These are phyloP conservation scores for Tylopilus subfusipes DNA, from an alignment of 768 basidiomycete species.

Conservation along the genomic window DNA sequence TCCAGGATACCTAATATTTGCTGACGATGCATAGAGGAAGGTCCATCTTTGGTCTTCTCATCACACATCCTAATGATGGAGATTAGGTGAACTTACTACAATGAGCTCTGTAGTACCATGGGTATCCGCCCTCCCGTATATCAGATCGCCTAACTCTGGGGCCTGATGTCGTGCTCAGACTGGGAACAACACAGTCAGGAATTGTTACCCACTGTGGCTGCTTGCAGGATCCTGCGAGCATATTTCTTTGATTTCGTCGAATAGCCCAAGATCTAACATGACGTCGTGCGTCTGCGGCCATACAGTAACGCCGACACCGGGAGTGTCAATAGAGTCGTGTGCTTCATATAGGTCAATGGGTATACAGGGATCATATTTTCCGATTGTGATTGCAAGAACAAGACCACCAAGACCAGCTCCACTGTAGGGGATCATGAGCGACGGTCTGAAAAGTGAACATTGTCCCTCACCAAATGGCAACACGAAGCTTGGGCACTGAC, in stretches of 20 bases:
- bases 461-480: conserved; percentile 23
- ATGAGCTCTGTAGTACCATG: conserved; percentile 23
- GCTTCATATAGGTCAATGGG: conserved; percentile 48
- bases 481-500: conserved; percentile 10
- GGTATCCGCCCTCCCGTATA: conserved; percentile 30
- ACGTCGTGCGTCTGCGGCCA: conserved; percentile 47
- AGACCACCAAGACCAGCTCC: conserved; percentile 46
- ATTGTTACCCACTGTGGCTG: conserved; percentile 7
- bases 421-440: conserved; percentile 8
- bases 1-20: conserved; percentile 19
- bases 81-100: conserved; percentile 13
- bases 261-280: conserved; percentile 42
- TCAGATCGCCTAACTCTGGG: conserved; percentile 24
- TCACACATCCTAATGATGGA: background rate
- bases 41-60: background rate
- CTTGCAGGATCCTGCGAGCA: conserved; percentile 10
- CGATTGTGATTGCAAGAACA: conserved; percentile 39
- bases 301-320: conserved; percentile 43
- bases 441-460: background rate
- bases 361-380: conserved; percentile 29
- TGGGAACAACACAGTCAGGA: background rate
- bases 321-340: conserved; percentile 36
- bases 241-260: conserved; percentile 30
- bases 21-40: conserved; percentile 20
- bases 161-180: background rate